Conservation (phyloP, 2,329 filamentous ascomycete species). For the Botryotinia convoluta region DNA sequence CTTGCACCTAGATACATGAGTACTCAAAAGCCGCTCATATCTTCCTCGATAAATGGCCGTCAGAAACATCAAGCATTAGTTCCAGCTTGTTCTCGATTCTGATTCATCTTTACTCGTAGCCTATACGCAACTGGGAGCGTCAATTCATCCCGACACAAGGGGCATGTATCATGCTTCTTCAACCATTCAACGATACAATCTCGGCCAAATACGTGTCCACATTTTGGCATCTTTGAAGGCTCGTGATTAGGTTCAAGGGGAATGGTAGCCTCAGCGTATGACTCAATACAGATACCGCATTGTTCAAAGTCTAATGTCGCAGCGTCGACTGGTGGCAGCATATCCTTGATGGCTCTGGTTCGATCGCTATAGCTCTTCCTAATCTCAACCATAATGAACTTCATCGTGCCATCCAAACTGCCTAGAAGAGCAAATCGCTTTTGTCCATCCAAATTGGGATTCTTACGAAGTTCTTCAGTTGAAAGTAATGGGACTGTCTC, state of each 20-base stretch:
- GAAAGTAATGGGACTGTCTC: not conserved
- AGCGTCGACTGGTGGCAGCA: not conserved
- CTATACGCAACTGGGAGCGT: not conserved
- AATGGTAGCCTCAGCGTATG: not conserved
- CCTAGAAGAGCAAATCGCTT: not conserved
- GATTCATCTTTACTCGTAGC: not conserved
- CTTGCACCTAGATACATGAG: not conserved
- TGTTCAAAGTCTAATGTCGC: not conserved
- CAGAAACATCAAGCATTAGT: not conserved
- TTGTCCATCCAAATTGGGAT: not conserved
- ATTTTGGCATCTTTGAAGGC: not conserved
- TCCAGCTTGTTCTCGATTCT: not conserved
- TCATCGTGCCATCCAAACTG: rapidly evolving
- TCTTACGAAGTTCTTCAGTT: not conserved
- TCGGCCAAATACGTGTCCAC: not conserved
- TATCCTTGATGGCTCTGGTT: not conserved
- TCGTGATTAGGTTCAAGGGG: not conserved
- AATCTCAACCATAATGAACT: not conserved
- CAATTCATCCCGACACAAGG: not conserved
- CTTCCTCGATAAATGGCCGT: not conserved
- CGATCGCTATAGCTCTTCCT: not conserved
- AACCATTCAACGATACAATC: not conserved
- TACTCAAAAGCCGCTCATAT: not conserved
- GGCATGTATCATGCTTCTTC: not conserved
- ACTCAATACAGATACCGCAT: not conserved